Base-by-base conservation (phyloP, 257 asterid species). In the Petrea volubilis region DNA sequence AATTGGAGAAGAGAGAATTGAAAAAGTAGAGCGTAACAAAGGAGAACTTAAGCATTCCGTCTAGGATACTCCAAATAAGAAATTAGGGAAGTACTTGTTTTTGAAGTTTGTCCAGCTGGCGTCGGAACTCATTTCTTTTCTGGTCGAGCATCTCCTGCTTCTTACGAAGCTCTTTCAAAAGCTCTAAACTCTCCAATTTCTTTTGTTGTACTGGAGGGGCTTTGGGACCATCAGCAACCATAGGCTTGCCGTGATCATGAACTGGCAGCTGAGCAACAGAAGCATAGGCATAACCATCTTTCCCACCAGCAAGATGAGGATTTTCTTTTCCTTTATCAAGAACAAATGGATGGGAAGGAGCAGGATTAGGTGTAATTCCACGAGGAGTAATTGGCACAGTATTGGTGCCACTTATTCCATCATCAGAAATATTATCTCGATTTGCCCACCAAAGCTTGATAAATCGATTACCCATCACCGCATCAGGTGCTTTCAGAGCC, bases 381-480 rank as follows among this genome's bases (percentile, higher is more conserved):
- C 59, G 76, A 43, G 82, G 61, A 70, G 78, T 33, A 72, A 70
- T 29, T 66, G 84, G 77, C 33, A 58, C 71, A 71, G 14, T 67
- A 71, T 78, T 77, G 68, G 40, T 43, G 61, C 84, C 84, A 75
- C 76, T 74, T 34, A 70, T 78, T 77, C 85, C 86, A 77, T 80
- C 80, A 70, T 86, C 97, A 66, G 95, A 82, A 74, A 87, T 83
- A 76, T 83, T 90, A 77, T 95, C 92, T 74, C 99, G 88, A 68
- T 88, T 92, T 73, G 99, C 99, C 99, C 99, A 95, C 85, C 86
- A 86, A 64, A 95, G 91, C 88, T 86, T 92, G 78, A 95, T 88
- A 81, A 95, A 95, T 33, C 99, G 94, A 82, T 95, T 95, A 29
- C 98, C 96, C 98, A 92, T 92, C 33, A 95, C 93, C 18, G 99